Evolutionary conservation across 805 yeast genomes (phyloP), one percentile per base, ranked within the genome.

Genomic region (Wickerhamiella dianesei): DNA sequence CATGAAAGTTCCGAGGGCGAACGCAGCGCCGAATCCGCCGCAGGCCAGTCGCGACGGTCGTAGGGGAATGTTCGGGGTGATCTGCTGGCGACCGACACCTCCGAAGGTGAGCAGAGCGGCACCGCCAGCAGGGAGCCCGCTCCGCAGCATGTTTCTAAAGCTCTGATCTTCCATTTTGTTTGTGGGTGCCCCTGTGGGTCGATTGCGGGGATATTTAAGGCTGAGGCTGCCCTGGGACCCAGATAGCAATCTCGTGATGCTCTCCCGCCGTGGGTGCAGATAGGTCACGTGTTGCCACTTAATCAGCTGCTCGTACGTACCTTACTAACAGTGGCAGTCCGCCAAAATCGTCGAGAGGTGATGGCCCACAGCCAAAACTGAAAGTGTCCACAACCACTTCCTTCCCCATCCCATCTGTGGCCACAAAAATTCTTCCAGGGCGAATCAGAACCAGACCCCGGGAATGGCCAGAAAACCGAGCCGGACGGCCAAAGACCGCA

Each of bases 1-100:
- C 59, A 57, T 57, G 43, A 29, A 53, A 12, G 61, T 47, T 18
- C 61, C 61, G 18, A 54, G 45, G n/a, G 53, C 58, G 18, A 47
- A 56, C 14, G 58, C 58, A 1, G 53, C 55, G 3, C 61, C 61
- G 41, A 57, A 57, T 3, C 53, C 56, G 4, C 53, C 58, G 22
- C 47, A 47, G 12, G 55, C 48, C 43, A 51, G 19, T 41, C 46
- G 50, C 17, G 51, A 43, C 4, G 59, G 60, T 18, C 48, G 41
- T 9, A 54, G 47, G 3, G 43, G 43, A 29, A 43, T 42, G 41
- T 48, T 47, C 42, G 48, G 46, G 22, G 40, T 46, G 18, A 42
- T 12, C 2, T 54, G 49, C 43, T 48, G 50, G 16, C 58, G 53
- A 43, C 43, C 48, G 16, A 50, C n/a, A 2, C 56, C 55, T 19